Conservation (phyloP, 352 stramenopile species). For the Pilasporangium apinafurcum region DNA sequence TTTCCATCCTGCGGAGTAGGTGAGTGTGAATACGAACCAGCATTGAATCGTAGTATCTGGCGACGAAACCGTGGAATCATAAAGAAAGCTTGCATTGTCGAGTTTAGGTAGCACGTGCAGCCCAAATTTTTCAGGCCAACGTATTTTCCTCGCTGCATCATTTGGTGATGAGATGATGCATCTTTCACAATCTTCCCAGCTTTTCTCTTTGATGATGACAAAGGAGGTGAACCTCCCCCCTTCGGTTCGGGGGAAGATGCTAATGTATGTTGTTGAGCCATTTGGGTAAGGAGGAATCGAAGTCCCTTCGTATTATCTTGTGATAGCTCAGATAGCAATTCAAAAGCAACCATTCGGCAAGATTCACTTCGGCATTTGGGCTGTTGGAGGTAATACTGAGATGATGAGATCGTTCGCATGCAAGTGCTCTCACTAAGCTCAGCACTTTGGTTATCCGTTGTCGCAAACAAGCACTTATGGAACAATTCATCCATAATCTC, state of each 20-base stretch:
- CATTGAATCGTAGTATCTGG: constrained; percentile 72
- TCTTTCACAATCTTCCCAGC: constrained; percentile 31
- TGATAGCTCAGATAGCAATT: constrained; percentile 63
- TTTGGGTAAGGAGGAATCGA: constrained; percentile 63
- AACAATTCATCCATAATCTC: constrained; percentile 68
- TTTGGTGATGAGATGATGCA: constrained; percentile 7
- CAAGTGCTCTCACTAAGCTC: constrained; percentile 7
- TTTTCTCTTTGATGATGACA: constrained; percentile 48
- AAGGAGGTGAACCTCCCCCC: background rate
- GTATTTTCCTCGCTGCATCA: constrained; percentile 69
- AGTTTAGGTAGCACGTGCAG: constrained; percentile 96
- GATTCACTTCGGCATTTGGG: constrained; percentile 78
- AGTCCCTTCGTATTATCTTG: constrained; percentile 54
- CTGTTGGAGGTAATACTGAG: constrained; percentile 71
- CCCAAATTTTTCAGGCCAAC: constrained; percentile 93
- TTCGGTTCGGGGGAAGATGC: constrained; percentile 29
- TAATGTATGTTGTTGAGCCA: constrained; percentile 72
- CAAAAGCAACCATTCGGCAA: constrained; percentile 69
- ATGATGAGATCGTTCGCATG: constrained; percentile 19
- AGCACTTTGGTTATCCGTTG: constrained; percentile 24
- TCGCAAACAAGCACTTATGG: constrained; percentile 62
- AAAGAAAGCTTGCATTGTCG: constrained; percentile 92
- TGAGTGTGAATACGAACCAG: no score
- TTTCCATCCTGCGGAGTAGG: no score
- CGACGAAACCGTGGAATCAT: constrained; percentile 90